These are phyloP conservation scores for Didymella pomorum DNA, from an alignment of 2,329 filamentous ascomycete genomes.

Conservation along the genomic window DNA sequence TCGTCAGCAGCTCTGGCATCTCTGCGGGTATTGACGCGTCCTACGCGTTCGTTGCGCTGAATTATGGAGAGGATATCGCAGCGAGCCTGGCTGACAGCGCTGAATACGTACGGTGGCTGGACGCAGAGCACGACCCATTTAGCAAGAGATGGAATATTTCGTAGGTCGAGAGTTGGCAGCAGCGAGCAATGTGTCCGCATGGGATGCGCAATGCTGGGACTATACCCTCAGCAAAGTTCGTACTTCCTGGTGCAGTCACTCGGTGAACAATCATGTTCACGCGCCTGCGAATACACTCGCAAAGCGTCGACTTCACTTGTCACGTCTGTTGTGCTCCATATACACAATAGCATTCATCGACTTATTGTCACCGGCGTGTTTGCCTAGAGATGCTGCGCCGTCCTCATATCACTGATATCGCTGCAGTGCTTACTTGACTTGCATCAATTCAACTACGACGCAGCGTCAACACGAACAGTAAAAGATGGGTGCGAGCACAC, in stretches of 20 bases:
- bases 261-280: neutral
- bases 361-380: neutral
- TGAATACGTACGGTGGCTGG: constrained; percentile 64
- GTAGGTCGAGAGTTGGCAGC: neutral
- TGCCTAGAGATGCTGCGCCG: neutral
- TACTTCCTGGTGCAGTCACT: neutral
- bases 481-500: neutral
- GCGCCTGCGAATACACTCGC: neutral
- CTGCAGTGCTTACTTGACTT: neutral
- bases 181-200: too few species aligned
- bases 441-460: neutral
- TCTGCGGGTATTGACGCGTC: constrained; percentile 69
- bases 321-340: neutral
- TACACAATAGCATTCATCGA: constrained; percentile 3
- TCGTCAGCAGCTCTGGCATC: constrained; percentile 71
- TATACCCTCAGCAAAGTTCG: neutral
- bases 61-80: constrained; percentile 63
- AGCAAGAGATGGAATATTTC: constrained; percentile 45
- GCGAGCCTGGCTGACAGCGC: constrained; percentile 56
- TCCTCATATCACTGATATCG: neutral
- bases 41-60: constrained; percentile 61
- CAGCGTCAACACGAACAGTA: neutral
- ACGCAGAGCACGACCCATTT: constrained; percentile 64
- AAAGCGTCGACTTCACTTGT: constrained; percentile 4
- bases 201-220: neutral